Evolutionary conservation across 2,329 filamentous ascomycete species (phyloP).

Genomic region (Colletotrichum graminicola): DNA sequence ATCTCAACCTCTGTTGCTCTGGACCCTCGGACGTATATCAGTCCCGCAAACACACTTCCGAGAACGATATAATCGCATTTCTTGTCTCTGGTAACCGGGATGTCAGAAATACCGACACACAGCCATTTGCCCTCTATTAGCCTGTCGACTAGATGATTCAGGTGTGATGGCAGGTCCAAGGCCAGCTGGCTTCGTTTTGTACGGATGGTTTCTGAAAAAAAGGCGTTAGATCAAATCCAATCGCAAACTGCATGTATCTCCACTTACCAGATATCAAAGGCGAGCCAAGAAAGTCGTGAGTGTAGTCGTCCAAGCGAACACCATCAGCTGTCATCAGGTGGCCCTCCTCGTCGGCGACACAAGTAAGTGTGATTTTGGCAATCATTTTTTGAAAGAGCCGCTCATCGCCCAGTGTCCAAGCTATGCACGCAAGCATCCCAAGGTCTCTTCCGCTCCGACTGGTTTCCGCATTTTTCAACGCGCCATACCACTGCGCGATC

Average conservation of each 20-base stretch:
- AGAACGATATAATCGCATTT: constrained; percentile 38
- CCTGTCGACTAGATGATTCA: constrained; percentile 20
- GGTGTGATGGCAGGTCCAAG: constrained; percentile 23
- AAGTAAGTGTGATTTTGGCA: constrained; percentile 13
- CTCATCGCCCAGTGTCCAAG: constrained; percentile 34
- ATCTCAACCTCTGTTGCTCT: constrained; percentile 23
- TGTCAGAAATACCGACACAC: constrained; percentile 31
- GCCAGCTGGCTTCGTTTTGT: constrained; percentile 18
- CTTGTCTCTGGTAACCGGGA: constrained; percentile 33
- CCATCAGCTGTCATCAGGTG: constrained; percentile 23
- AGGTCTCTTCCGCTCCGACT: constrained; percentile 12
- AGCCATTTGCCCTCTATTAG: constrained; percentile 35
- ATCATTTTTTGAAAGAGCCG: constrained; percentile 15
- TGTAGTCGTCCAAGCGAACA: constrained; percentile 15
- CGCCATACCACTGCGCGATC: constrained; percentile 26
- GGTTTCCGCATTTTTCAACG: neutral
- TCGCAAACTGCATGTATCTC: fast-evolving
- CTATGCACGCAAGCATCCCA: constrained; percentile 22
- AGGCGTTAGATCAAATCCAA: neutral
- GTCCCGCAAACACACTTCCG: constrained; percentile 27
- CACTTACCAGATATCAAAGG: constrained; percentile 28
- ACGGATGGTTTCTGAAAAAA: constrained; percentile 25
- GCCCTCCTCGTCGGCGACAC: neutral
- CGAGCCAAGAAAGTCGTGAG: constrained; percentile 28
- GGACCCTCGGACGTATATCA: constrained; percentile 32